phyloP scores from a whole-genome alignment of 257 asterid species.

The Solanum chmielewskii region DNA sequence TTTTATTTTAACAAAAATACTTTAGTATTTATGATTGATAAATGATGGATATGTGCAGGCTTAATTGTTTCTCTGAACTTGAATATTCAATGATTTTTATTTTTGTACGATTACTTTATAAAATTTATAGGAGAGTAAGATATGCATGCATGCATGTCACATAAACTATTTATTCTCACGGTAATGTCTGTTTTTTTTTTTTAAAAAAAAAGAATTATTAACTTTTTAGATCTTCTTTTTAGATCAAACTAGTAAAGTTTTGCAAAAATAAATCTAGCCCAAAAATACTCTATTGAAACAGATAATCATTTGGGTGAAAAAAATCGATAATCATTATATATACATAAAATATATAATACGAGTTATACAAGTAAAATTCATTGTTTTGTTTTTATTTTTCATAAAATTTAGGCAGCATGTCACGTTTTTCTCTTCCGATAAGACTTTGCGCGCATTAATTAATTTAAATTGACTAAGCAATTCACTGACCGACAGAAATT shows the following conservation, averaged over 20 bases:
- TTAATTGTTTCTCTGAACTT: background rate
- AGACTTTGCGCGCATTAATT: background rate
- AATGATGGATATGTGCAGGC: too few species aligned
- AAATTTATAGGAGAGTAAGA: background rate
- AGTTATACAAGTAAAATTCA: background rate
- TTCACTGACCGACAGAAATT: background rate
- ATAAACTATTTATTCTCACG: background rate
- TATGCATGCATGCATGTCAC: background rate
- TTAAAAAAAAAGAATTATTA: background rate
- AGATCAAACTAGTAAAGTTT: background rate
- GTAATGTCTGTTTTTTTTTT: background rate
- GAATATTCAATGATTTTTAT: background rate
- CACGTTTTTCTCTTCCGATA: background rate
- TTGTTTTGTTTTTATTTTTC: background rate
- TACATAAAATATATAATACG: background rate
- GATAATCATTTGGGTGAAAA: background rate
- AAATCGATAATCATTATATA: background rate
- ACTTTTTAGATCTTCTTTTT: background rate
- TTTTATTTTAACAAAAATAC: background rate
- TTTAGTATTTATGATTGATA: background rate
- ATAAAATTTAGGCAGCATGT: background rate
- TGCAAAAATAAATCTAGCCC: background rate
- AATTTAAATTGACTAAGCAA: background rate
- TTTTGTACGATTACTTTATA: background rate
- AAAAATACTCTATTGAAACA: background rate